Percentiles rank a stretch among this genome's conserved stretches.
These are phyloP conservation scores for Sporothrix sp. DNA, from an alignment of 2,329 filamentous ascomycete genomes.

Conservation along the genomic window DNA sequence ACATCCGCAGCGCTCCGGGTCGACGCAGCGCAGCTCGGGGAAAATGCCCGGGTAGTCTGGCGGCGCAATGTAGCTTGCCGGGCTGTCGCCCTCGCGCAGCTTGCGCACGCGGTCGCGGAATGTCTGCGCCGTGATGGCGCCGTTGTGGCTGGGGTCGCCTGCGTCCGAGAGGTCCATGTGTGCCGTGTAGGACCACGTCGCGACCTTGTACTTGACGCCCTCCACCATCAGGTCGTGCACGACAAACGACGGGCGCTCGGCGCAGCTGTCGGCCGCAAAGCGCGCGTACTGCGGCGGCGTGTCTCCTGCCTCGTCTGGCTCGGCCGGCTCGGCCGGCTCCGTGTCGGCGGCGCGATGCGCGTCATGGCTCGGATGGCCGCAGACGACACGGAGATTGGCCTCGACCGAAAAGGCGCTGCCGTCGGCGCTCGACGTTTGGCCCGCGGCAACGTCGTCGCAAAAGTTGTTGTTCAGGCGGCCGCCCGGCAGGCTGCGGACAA, in stretches of 20 bases:
- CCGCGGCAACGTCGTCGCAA: no score
- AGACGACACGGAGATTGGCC: background rate
- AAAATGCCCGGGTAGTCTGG: background rate
- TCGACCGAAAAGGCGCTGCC: background rate
- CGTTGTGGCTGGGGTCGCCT: no score
- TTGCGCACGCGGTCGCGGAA: background rate
- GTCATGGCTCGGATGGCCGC: background rate
- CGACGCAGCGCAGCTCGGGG: conserved; percentile 12
- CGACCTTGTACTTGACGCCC: background rate
- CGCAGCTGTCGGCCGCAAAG: background rate
- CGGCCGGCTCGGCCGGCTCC: background rate
- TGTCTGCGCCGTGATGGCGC: background rate
- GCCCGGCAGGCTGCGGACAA: background rate
- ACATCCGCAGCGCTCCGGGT: conserved; percentile 9
- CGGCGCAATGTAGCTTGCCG: conserved; percentile 1
- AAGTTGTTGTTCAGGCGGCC: background rate
- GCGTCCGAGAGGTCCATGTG: conserved; percentile 4
- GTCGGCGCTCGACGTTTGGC: background rate
- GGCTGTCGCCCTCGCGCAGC: background rate
- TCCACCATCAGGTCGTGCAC: background rate
- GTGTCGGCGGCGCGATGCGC: background rate
- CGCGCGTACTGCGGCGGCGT: background rate
- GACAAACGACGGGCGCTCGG: conserved; percentile 1
- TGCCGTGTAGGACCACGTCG: conserved; percentile 9
- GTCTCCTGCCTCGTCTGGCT: background rate